Evolutionary conservation across 148 eudicot species (phyloP), one percentile per base, ranked within the genome.

Genomic region (Spergularia marina): DNA sequence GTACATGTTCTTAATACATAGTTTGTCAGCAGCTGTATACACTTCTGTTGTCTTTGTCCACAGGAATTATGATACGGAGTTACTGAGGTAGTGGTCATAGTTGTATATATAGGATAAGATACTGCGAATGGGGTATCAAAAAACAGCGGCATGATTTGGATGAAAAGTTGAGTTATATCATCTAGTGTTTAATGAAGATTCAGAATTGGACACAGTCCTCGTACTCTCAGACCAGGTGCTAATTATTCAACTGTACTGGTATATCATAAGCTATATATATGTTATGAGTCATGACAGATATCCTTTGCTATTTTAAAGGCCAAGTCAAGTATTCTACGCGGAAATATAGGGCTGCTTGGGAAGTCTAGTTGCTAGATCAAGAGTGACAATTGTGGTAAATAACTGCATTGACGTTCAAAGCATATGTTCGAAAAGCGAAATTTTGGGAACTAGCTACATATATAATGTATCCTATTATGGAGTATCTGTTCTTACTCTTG

Each of bases 401-500:
- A 44, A 44, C 49, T 44, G 49, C 10, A 44, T 44, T 44, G 49
- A 44, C 52, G 17, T 65, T 65, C 61, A 64, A 53, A 53, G 78
- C 53, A 75, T 53, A 36, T 55, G 52, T 51, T 16, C 40, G 36
- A 49, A 75, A 75, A 41, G 7, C 18, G 10, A 25, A 17, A 56
- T 25, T 18, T n/a, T 76, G 58, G 79, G 55, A 56, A 51, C 78
- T 69, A 76, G 74, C 74, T 58, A 49, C 73, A 57, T 76, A 59
- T 58, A 59, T 30, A 30, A 30, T 30, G 36, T 30, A 30, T 23
- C 25, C 25, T 23, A 23, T 13, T 69, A 63, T 74, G 70, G 53
- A 68, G 57, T 56, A 68, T 20, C 12, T 20, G 52, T 40, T 18
- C 9, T 40, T 34, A 13, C 30, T 53, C 40, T 44, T 44, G 10